Evolutionary conservation across 139 green algal species (phyloP), one percentile per base, ranked within the genome.

Genomic region (Nannochloris sp.): DNA sequence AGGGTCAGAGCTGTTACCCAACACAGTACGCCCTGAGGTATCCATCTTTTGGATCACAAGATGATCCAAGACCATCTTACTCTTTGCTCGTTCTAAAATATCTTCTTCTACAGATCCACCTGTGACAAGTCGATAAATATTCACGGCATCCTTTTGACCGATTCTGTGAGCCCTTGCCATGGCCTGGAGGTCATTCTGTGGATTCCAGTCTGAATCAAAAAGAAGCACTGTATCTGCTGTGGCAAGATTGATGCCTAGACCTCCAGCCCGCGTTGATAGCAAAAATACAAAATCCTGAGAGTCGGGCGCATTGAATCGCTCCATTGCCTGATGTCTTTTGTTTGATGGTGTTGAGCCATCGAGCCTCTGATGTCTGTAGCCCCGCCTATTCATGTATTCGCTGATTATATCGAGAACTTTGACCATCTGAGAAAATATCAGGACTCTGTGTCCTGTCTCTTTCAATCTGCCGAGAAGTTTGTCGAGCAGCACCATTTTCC

Each of bases 61-160:
- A 69, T 97, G 89, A 72, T 97, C 91, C 68, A 97, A 84, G 73
- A 95, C 90, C 90, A 97, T 97, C 80, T 97, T 97, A 25, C 81
- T 70, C 75, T 40, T 40, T 11, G 34, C 34, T 40, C 34, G 34
- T 7, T 40, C 34, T 11, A 40, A 50, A 25, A 64, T 29, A n/a
- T 31, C 23, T 53, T 64, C 57, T 53, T 64, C 57, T 2, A 64
- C 57, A 64, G 57, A 34, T 12, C 57, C 57, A 18, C 56, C 23
- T 7, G 57, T 64, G 5, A 46, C 44, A 15, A 68, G 84, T 64
- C 86, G 69, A 77, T 96, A 95, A 65, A 96, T 94, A 74, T 96
- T 95, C 55, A 96, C 89, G 11, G 81, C 85, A 51, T 93, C 79
- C 43, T 83, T 96, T 82, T 97, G 91, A 24, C 91, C 91, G 62